Conservation (phyloP, 805 yeast species). For the Suhomyces pyralidae region DNA sequence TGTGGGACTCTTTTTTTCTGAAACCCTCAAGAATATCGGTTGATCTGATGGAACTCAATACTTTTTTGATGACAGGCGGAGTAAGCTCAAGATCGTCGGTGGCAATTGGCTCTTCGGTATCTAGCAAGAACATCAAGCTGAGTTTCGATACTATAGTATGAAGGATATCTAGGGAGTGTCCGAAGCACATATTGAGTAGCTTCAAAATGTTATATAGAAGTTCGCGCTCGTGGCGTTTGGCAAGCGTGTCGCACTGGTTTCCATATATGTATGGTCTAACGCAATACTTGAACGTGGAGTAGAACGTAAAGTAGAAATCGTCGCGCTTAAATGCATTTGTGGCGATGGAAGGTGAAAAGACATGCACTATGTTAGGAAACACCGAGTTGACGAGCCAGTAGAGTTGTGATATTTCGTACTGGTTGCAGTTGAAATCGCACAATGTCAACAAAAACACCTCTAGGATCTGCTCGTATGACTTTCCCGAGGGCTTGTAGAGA, state of each 20-base stretch:
- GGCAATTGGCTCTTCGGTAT: neutral
- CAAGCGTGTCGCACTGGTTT: neutral
- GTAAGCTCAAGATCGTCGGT: neutral
- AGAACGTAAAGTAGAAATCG: conserved; percentile 1
- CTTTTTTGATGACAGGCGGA: neutral
- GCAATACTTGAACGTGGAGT: neutral
- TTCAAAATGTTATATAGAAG: conserved; percentile 18
- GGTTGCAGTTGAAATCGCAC: conserved; percentile 29
- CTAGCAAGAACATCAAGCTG: neutral
- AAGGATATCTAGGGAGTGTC: neutral
- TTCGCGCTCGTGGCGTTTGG: conserved; percentile 16
- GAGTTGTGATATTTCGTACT: conserved; percentile 12
- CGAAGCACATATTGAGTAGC: conserved; percentile 10
- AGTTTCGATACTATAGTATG: neutral
- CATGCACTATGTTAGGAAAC: conserved; percentile 7
- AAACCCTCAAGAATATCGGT: conserved; percentile 3
- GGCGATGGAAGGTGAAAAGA: neutral
- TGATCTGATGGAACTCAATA: neutral
- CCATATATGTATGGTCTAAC: conserved; percentile 8
- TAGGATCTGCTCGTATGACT: conserved; percentile 2
- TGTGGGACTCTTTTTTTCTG: neutral
- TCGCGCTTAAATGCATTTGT: neutral
- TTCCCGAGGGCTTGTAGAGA: neutral
- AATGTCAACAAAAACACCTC: conserved; percentile 15
- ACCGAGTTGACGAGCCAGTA: conserved; percentile 15